phyloP scores from a whole-genome alignment of 805 yeast species.

The Candida xiaguanensis region DNA sequence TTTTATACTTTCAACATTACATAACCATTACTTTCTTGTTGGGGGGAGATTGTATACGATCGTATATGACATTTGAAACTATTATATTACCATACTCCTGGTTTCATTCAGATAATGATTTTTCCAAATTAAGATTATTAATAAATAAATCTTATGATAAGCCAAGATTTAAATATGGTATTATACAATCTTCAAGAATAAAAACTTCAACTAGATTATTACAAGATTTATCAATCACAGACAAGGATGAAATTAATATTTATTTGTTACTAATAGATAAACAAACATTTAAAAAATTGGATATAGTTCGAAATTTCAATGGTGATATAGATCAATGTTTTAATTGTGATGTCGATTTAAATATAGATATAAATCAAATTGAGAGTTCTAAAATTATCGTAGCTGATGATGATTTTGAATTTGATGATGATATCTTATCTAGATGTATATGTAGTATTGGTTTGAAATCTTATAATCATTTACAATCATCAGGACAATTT shows the following conservation, averaged over 20 bases:
- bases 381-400: constrained; percentile 13
- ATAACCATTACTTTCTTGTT: too few relatives aligned
- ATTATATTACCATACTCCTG: constrained; percentile 7
- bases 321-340: constrained; percentile 14
- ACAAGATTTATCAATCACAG: constrained; percentile 23
- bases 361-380: constrained; percentile 16
- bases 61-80: constrained; percentile 21
- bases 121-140: constrained; percentile 19
- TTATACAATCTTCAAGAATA: constrained; percentile 42
- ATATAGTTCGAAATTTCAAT: constrained; percentile 23
- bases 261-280: constrained; percentile 26
- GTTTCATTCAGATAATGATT: constrained; percentile 4
- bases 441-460: constrained; percentile 28
- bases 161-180: constrained; percentile 40
- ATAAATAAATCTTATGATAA: constrained; percentile 51
- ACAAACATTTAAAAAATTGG: constrained; percentile 16
- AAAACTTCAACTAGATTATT: constrained; percentile 18
- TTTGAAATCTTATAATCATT: constrained; percentile 11
- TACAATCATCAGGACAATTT: constrained; percentile 14
- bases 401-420: constrained; percentile 15
- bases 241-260: constrained; percentile 14
- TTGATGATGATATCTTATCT: constrained; percentile 15
- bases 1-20: too few relatives aligned
- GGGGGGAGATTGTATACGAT: background rate
- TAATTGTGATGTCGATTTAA: constrained; percentile 25